Percentiles rank a stretch among this genome's conserved stretches.
Evolutionary conservation across 1,139 yeast genomes (phyloP).

Genomic region (Pichia norvegensis): DNA sequence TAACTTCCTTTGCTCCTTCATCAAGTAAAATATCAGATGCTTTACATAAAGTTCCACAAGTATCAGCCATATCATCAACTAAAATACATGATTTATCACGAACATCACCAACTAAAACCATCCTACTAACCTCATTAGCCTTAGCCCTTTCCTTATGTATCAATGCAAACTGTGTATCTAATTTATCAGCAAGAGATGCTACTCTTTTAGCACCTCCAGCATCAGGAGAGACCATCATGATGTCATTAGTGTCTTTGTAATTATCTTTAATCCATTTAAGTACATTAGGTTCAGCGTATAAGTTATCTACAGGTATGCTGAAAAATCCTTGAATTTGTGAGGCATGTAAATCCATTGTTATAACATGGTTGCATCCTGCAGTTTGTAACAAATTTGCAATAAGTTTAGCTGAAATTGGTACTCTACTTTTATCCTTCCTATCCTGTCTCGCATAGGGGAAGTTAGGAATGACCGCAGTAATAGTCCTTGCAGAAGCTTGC

Average conservation of each 20-base stretch:
- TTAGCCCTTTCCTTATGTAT: conserved; percentile 77
- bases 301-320: conserved; percentile 72
- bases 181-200: conserved; percentile 68
- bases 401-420: conserved; percentile 74
- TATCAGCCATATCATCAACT: conserved; percentile 81
- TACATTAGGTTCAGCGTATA: conserved; percentile 74
- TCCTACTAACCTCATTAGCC: conserved; percentile 68
- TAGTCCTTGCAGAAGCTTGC: conserved; percentile 70
- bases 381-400: conserved; percentile 70
- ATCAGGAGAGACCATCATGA: conserved; percentile 70
- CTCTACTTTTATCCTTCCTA: conserved; percentile 72
- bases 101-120: conserved; percentile 78
- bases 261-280: conserved; percentile 58
- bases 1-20: conserved; percentile 63
- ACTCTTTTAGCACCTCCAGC: conserved; percentile 86
- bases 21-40: conserved; percentile 58
- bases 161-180: conserved; percentile 70
- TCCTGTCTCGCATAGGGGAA: conserved; percentile 83
- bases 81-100: conserved; percentile 59
- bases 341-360: conserved; percentile 79
- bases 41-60: conserved; percentile 73
- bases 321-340: conserved; percentile 82
- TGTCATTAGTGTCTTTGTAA: conserved; percentile 34
- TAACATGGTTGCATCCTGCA: conserved; percentile 76
- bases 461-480: conserved; percentile 72